Evolutionary conservation across 1,139 yeast species (phyloP).

Genomic region (Taiozyma sp.): DNA sequence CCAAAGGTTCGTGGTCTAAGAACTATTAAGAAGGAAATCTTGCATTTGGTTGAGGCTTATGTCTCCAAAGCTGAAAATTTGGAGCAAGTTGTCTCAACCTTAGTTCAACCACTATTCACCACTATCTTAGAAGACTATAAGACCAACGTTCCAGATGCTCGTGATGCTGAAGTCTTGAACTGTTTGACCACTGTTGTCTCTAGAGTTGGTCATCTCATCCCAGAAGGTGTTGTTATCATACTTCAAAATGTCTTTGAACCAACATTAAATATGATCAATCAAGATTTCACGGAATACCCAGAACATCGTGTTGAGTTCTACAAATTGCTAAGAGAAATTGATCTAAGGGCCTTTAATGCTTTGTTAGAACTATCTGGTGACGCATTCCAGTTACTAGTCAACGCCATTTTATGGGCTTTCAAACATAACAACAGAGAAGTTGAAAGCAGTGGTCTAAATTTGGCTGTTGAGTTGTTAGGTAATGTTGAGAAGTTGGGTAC

Average conservation of each 20-base stretch:
- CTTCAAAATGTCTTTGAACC: conserved; percentile 91
- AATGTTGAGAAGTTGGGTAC: conserved; percentile 80
- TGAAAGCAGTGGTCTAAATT: conserved; percentile 81
- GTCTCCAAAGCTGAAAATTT: conserved; percentile 82
- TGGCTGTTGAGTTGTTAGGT: conserved; percentile 75
- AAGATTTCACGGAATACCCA: conserved; percentile 94
- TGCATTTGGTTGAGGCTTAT: conserved; percentile 86
- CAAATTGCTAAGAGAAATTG: conserved; percentile 81
- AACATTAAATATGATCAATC: conserved; percentile 91
- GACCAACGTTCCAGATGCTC: conserved; percentile 88
- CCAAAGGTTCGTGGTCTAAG: conserved; percentile 94
- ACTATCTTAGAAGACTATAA: conserved; percentile 91
- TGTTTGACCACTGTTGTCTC: conserved; percentile 89
- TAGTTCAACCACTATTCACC: conserved; percentile 77
- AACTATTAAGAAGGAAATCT: conserved; percentile 92
- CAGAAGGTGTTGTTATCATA: conserved; percentile 85
- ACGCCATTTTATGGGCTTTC: conserved; percentile 97
- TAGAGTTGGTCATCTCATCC: conserved; percentile 83
- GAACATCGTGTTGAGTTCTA: conserved; percentile 97
- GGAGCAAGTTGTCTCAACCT: conserved; percentile 79
- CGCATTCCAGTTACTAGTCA: conserved; percentile 86
- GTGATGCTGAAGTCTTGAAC: conserved; percentile 95
- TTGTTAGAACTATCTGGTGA: conserved; percentile 85
- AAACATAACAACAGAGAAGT: conserved; percentile 96
- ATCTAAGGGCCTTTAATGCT: conserved; percentile 81